Evolutionary conservation across 1,139 yeast genomes (phyloP).

Genomic region (Taphrina deformans): DNA sequence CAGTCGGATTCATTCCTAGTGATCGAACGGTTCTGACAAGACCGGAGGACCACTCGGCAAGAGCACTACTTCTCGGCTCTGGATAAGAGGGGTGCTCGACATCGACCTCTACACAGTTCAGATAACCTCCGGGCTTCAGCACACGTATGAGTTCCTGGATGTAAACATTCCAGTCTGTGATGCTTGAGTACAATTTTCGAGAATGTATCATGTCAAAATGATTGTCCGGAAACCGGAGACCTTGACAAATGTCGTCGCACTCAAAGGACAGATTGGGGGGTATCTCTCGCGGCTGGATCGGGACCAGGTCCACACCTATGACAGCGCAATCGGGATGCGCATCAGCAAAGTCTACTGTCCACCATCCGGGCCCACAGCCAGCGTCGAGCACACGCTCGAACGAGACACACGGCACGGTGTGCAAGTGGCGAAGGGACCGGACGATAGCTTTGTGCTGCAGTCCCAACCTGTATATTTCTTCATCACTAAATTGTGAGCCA

Average conservation of each 20-base stretch:
- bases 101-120: slow-evolving; percentile 15
- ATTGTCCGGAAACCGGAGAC: slow-evolving; percentile 11
- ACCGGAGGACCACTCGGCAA: background rate
- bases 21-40: background rate
- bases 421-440: background rate
- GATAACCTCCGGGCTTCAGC: slow-evolving; percentile 14
- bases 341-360: slow-evolving; percentile 15
- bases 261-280: slow-evolving; percentile 10
- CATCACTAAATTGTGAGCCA: too few relatives aligned
- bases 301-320: slow-evolving; percentile 4
- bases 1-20: background rate
- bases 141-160: background rate
- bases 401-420: background rate
- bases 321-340: background rate
- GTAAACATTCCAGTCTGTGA: background rate
- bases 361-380: slow-evolving; percentile 18
- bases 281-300: slow-evolving; percentile 7
- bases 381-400: slow-evolving; percentile 21
- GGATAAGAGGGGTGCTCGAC: background rate
- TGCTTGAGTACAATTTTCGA: background rate
- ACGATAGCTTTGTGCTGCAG: slow-evolving; percentile 3
- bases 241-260: slow-evolving; percentile 15
- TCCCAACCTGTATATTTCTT: background rate
- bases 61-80: background rate
- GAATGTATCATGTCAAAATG: slow-evolving; percentile 8